Base-by-base conservation (phyloP, 2,329 filamentous ascomycete genomes). In the Ustilaginoidea virens region DNA sequence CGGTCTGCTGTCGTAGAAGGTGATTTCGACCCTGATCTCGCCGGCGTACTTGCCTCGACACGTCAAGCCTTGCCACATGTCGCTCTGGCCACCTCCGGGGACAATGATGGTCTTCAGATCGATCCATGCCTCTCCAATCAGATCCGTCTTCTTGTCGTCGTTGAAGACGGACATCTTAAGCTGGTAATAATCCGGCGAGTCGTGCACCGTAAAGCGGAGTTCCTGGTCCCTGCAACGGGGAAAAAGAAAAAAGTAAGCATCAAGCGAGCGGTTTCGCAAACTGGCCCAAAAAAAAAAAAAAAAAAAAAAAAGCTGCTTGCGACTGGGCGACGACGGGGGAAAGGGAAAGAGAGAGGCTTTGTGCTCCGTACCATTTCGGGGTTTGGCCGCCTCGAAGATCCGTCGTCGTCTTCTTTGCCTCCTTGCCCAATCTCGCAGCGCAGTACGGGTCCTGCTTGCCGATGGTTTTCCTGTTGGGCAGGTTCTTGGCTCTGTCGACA, bases 361-460 rank as follows among this genome's bases (percentile, higher is more conserved):
- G n/a, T n/a, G n/a, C n/a, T n/a, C n/a, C n/a, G 40, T 70, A 94
- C 90, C 90, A 98, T 68, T 71, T 77, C 6, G 90, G 90, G 22
- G 90, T 96, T 56, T 98, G 90, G 23, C 90, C 90, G 38, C 90
- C 90, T 47, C 90, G 70, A 43, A 87, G 75, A 54, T 98, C 90
- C 4, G 87, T 94, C 23, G 79, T 78, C 3, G 90, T 98, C 66
- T 94, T 94, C 61, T 92, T 92, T 27, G 90, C 90, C 56, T 96
- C 86, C 54, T 98, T 98, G 19, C 87, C 90, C 25, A 98, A 60
- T 30, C 90, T 69, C 18, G 85, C 86, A 21, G 90, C 90, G 55
- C 86, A 94, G 55, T 96, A 98, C 0, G 90, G 87, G 50, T 96
- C 86, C 59, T 98, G 90, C 58, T 98, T 98, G 32, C 90, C 90